Percentiles rank a stretch among this genome's conserved stretches.
These are phyloP conservation scores for Ramularia collo-cygni DNA, from an alignment of 2,329 filamentous ascomycete species.

Conservation along the genomic window DNA sequence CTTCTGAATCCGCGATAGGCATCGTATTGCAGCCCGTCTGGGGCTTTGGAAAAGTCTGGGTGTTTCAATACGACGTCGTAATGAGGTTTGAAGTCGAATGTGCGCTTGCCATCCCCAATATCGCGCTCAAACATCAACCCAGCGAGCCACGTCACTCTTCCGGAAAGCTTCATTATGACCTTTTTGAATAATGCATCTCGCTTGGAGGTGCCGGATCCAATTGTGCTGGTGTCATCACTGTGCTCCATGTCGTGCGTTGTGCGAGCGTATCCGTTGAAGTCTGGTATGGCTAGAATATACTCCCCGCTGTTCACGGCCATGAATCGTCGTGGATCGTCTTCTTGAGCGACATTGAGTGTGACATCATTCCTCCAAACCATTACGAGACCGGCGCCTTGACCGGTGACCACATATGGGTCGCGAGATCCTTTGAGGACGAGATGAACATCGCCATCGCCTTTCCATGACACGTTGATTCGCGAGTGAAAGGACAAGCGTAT, in stretches of 20 bases:
- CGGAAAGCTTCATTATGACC: constrained; percentile 96
- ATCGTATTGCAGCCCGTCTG: constrained; percentile 60
- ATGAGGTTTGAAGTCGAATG: constrained; percentile 84
- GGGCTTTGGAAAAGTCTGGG: constrained; percentile 61
- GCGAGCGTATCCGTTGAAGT: constrained; percentile 82
- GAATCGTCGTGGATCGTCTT: constrained; percentile 83
- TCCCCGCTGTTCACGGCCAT: constrained; percentile 95
- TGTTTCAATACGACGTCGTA: constrained; percentile 85
- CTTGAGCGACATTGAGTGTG: constrained; percentile 73
- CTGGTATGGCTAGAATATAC: constrained; percentile 88
- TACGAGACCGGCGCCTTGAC: constrained; percentile 86
- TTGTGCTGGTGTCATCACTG: constrained; percentile 50
- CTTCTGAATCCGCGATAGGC: constrained; percentile 96
- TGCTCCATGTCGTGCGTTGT: constrained; percentile 47
- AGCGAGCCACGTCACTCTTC: constrained; percentile 86
- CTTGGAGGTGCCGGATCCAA: constrained; percentile 58
- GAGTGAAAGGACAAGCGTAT: constrained; percentile 92
- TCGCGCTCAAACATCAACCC: constrained; percentile 90
- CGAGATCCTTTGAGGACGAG: constrained; percentile 80
- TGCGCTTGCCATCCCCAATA: constrained; percentile 62
- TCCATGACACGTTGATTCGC: constrained; percentile 81
- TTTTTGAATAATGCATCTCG: constrained; percentile 89
- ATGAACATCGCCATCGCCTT: constrained; percentile 91
- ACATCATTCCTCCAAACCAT: constrained; percentile 99
- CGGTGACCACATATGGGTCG: constrained; percentile 89